Conservation (phyloP, 495 filamentous ascomycete genomes). For the Aspergillus egyptiacus region DNA sequence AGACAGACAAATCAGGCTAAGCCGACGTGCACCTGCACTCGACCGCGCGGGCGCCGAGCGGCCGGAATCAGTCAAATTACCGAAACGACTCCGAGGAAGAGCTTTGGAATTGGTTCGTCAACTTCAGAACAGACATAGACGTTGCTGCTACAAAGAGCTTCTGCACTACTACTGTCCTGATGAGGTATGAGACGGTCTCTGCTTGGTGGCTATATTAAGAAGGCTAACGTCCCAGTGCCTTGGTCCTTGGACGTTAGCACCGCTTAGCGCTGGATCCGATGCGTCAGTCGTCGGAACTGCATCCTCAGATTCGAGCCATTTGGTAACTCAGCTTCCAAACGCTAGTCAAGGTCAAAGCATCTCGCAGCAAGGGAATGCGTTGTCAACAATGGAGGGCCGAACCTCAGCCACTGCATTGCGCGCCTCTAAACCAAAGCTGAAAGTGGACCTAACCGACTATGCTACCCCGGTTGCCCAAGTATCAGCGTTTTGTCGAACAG, state of each 20-base stretch:
- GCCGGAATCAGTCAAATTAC: conserved; percentile 43
- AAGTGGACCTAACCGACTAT: conserved; percentile 56
- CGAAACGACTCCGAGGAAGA: conserved; percentile 69
- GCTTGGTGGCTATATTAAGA: background rate
- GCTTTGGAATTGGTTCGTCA: conserved; percentile 53
- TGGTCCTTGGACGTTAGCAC: conserved; percentile 28
- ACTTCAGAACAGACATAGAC: conserved; percentile 62
- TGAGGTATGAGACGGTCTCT: conserved; percentile 30
- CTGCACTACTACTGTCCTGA: conserved; percentile 75
- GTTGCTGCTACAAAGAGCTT: conserved; percentile 72
- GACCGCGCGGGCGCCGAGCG: conserved; percentile 3
- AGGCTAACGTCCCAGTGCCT: conserved; percentile 21
- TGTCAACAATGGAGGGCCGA: background rate
- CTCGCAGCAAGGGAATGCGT: background rate
- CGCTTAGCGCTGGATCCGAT: conserved; percentile 15
- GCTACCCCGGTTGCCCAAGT: conserved; percentile 65
- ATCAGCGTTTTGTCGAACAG: conserved; percentile 83
- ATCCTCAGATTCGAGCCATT: conserved; percentile 18
- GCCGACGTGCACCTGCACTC: background rate
- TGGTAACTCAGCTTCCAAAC: conserved; percentile 29
- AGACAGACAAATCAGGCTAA: conserved; percentile 12
- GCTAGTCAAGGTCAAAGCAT: conserved; percentile 3
- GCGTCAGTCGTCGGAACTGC: background rate
- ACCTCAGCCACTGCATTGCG: background rate
- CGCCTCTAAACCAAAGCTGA: conserved; percentile 18